A percentile compares a stretch with the other conserved stretches of the same genome.
phyloP scores from a whole-genome alignment of 768 basidiomycete species.

The Tubosaeta brunneosetosa region DNA sequence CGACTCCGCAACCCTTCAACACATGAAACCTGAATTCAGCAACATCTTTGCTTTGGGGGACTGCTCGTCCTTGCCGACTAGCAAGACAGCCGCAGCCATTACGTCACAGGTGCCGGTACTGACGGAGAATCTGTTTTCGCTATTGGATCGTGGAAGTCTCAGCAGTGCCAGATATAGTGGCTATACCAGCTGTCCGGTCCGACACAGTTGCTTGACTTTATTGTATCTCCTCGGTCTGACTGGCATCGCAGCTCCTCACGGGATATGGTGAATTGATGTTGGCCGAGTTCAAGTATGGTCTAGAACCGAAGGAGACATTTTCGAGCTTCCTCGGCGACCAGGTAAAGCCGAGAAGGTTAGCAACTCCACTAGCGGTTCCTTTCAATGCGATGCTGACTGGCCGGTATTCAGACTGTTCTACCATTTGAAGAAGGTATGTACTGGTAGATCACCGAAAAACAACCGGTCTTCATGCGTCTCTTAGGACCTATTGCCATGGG shows the following conservation, averaged over 20 bases:
- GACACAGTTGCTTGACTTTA: slow-evolving; percentile 22
- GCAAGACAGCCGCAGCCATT: slow-evolving; percentile 94
- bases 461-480: not conserved
- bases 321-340: slow-evolving; percentile 65
- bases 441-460: not conserved
- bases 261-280: slow-evolving; percentile 82
- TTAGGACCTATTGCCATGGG: slow-evolving; percentile 38
- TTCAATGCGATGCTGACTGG: slow-evolving; percentile 5
- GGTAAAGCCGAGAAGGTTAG: slow-evolving; percentile 65
- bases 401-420: slow-evolving; percentile 52
- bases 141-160: slow-evolving; percentile 69
- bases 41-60: slow-evolving; percentile 95
- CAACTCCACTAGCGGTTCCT: slow-evolving; percentile 1
- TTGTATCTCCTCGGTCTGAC: slow-evolving; percentile 1
- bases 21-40: slow-evolving; percentile 69
- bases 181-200: slow-evolving; percentile 82
- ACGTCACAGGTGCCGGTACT: slow-evolving; percentile 89
- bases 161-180: slow-evolving; percentile 76
- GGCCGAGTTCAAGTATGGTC: slow-evolving; percentile 92
- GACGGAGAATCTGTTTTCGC: slow-evolving; percentile 78
- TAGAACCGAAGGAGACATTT: slow-evolving; percentile 86
- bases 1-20: slow-evolving; percentile 73
- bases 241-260: slow-evolving; percentile 57
- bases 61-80: slow-evolving; percentile 86
- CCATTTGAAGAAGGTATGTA: slow-evolving; percentile 64